A percentile compares a stretch with the other conserved stretches of the same genome.
These are phyloP conservation scores for Phytophthora cajani DNA, from an alignment of 352 stramenopile genomes.

Conservation along the genomic window DNA sequence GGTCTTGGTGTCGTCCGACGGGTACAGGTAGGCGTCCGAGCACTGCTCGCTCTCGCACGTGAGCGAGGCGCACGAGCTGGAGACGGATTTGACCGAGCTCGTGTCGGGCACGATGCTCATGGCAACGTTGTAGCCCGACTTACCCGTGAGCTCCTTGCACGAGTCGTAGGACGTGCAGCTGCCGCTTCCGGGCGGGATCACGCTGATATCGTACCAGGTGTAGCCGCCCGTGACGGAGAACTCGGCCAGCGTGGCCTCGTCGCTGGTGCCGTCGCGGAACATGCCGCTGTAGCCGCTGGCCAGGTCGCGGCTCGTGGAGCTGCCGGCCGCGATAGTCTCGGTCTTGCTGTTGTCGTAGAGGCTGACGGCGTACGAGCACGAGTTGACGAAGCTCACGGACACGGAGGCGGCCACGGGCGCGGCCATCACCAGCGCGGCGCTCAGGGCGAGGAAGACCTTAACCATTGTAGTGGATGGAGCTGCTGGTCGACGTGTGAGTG, in stretches of 20 bases:
- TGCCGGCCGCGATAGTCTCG: constrained; percentile 45
- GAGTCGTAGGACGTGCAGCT: constrained; percentile 50
- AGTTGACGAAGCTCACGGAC: constrained; percentile 61
- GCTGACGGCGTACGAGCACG: constrained; percentile 47
- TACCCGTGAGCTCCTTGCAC: constrained; percentile 54
- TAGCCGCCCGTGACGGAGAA: constrained; percentile 47
- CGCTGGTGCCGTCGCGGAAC: constrained; percentile 54
- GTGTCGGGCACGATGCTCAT: constrained; percentile 47
- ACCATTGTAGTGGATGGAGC: constrained; percentile 36
- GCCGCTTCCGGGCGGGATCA: constrained; percentile 56
- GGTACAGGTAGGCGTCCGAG: constrained; percentile 56
- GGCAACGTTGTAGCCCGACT: constrained; percentile 63
- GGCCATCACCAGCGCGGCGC: constrained; percentile 36
- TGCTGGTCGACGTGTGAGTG: not conserved
- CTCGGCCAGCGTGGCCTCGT: constrained; percentile 60
- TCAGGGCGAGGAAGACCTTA: constrained; percentile 52
- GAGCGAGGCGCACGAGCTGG: constrained; percentile 34
- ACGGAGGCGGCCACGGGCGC: constrained; percentile 40
- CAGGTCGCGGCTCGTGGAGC: constrained; percentile 41
- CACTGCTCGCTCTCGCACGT: constrained; percentile 42
- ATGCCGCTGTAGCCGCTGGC: constrained; percentile 52
- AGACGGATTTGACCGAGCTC: constrained; percentile 24
- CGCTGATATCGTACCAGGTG: constrained; percentile 68
- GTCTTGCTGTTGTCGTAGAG: constrained; percentile 68
- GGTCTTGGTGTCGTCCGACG: constrained; percentile 57